Evolutionary conservation across 805 yeast genomes (phyloP), one percentile per base, ranked within the genome.

Genomic region (Cyberlindnera euphorbiiphila): DNA sequence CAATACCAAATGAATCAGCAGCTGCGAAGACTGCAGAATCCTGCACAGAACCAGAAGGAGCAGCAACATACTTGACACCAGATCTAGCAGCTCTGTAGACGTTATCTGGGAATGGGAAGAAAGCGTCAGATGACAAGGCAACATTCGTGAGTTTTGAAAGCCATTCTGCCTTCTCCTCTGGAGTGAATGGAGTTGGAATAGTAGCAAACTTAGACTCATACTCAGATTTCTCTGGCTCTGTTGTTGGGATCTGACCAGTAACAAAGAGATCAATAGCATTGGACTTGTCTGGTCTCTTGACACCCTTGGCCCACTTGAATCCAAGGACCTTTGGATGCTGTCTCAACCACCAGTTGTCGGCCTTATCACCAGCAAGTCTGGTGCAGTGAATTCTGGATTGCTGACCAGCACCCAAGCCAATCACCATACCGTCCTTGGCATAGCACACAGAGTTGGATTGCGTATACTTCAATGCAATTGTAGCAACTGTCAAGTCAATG

Each of bases 71-170:
- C 66, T 86, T 87, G 54, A 89, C 99, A 63, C 99, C 99, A 14
- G 95, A 83, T 72, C 85, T 80, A 36, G 81, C 96, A 49, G 98
- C 98, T 65, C 99, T 81, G 78, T 91, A 88, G 53, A 93, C 96
- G 61, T 93, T 93, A 66, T 93, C 99, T 50, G 98, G 93, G 93
- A 93, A 93, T 68, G 99, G 99, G 95, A 93, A 93, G 79, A 93
- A 93, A 20, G 99, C 99, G 62, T 93, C 99, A 4, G 97, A 88
- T 13, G 96, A 83, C 53, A 89, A 72, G 10, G 98, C 88, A 40
- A 93, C 99, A 54, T 85, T 80, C 42, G 70, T 76, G 63, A 88
- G 74, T 69, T 88, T 78, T 45, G 68, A 54, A 49, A 83, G 66
- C 98, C 98, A 93, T 55, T 85, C 95, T 48, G 70, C 68, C 67